Base-by-base conservation (phyloP, 495 filamentous ascomycete species). In the Daldinia caldariorum region DNA sequence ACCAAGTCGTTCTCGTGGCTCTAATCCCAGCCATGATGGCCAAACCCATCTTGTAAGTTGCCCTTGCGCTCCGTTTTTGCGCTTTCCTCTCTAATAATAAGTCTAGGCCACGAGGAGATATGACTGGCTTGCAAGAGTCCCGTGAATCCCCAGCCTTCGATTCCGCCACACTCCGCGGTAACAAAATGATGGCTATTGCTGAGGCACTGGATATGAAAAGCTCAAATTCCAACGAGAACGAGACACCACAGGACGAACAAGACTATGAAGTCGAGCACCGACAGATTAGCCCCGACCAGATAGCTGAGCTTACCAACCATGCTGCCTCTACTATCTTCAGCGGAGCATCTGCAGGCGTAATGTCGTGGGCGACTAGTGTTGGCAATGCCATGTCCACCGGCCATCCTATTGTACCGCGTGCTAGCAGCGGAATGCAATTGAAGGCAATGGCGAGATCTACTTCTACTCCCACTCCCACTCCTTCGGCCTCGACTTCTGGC, bases 1-100 rank as follows among this genome's bases (percentile, higher is more conserved):
- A 51, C 57, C 56, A 61, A 8, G 18, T 72, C 32, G 50, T 72
- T 38, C 61, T 72, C 18, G 70, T 50, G 50, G 65, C 64, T 26
- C 65, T 72, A 31, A 26, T 72, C 39, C 70, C 70, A 50, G 70
- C 65, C 57, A 61, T 72, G 29, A 53, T 68, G 64, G 70, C 70
- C 35, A 68, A 50, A 16, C 70, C 70, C 16, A 72, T 72, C 51
- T 22, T 20, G 70, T 72, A 54, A 72, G 65, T 58, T 34, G 6
- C 6, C 16, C 8, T 47, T 14, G 3, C 20, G 18, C 7, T 20
- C 37, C 14, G 3, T 9, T 6, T 29, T n/a, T 8, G 2, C 13
- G 6, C 3, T 43, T 63, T 22, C 5, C 22, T 6, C 13, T 43
- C 61, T 72, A 65, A 72, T 43, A 60, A 18, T 0, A 34, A 26